Percentiles rank a stretch among this genome's conserved stretches.
Conservation (phyloP, 305 asterid species). For the Fraxinus xanthoxyloides region DNA sequence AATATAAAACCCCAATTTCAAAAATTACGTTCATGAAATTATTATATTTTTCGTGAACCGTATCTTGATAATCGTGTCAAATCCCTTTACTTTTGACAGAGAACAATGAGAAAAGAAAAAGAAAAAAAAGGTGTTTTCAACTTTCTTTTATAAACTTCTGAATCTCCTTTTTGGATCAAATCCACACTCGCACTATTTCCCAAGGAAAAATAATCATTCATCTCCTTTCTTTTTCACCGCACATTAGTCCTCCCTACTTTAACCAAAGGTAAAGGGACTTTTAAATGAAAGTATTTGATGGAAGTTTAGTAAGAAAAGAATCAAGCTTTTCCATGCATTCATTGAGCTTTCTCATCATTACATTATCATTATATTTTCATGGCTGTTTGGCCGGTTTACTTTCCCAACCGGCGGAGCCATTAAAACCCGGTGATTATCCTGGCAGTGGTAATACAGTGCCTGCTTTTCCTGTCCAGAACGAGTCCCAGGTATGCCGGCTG, state of each 20-base stretch:
- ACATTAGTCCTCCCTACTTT: constrained; percentile 2
- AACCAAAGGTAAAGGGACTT: background rate
- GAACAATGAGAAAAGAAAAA: background rate
- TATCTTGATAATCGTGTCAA: background rate
- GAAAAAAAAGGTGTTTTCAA: constrained; percentile 20
- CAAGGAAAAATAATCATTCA: constrained; percentile 1
- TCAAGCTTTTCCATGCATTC: constrained; percentile 8
- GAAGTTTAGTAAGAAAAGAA: constrained; percentile 17
- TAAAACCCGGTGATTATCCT: constrained; percentile 55
- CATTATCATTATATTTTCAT: constrained; percentile 16
- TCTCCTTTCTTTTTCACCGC: constrained; percentile 15
- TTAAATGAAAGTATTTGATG: constrained; percentile 18
- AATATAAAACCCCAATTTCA: background rate
- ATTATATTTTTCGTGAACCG: background rate
- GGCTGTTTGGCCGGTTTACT: constrained; percentile 50
- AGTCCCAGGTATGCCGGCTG: constrained; percentile 56
- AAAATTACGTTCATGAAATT: background rate
- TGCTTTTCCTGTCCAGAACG: constrained; percentile 72
- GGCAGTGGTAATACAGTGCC: constrained; percentile 59
- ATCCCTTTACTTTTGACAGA: background rate
- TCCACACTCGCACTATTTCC: constrained; percentile 30
- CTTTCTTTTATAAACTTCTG: constrained; percentile 35
- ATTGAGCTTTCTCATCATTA: constrained; percentile 15
- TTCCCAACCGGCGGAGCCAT: constrained; percentile 70
- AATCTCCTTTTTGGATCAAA: constrained; percentile 35